Conservation (phyloP, 352 stramenopile genomes). For the Pythium aristosporum region DNA sequence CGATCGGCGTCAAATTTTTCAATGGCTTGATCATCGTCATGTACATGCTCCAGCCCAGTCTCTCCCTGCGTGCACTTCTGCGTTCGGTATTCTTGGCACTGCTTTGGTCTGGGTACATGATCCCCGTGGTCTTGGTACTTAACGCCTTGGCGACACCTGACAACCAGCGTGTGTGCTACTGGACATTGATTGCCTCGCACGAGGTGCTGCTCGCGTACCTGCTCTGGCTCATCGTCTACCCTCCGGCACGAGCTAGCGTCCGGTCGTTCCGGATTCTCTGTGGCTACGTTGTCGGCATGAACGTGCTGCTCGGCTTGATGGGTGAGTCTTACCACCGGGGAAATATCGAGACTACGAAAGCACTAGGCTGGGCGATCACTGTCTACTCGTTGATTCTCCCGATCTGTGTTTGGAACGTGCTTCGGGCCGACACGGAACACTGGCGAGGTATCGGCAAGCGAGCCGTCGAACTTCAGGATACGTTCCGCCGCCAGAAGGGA, state of each 20-base stretch:
- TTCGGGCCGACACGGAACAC: constrained; percentile 37
- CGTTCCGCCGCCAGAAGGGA: constrained; percentile 30
- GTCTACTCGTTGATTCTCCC: constrained; percentile 27
- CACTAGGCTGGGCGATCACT: constrained; percentile 26
- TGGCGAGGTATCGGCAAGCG: constrained; percentile 33
- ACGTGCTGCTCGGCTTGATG: not conserved
- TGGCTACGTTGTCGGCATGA: constrained; percentile 14
- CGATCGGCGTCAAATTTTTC: constrained; percentile 53
- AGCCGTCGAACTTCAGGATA: constrained; percentile 26
- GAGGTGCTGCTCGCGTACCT: constrained; percentile 11
- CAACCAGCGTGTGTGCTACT: constrained; percentile 17
- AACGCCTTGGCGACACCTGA: constrained; percentile 14
- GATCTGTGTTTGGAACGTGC: constrained; percentile 33
- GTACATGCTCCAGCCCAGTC: constrained; percentile 59
- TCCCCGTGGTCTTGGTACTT: constrained; percentile 22
- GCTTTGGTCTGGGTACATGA: constrained; percentile 33
- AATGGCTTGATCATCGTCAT: constrained; percentile 46
- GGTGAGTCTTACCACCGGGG: constrained; percentile 19
- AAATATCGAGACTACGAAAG: constrained; percentile 10
- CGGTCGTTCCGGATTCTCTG: constrained; percentile 10
- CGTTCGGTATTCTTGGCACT: constrained; percentile 36
- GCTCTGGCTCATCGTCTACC: constrained; percentile 15
- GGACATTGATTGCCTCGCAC: not conserved
- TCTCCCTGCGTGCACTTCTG: constrained; percentile 43
- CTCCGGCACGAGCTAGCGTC: constrained; percentile 11